phyloP scores from a whole-genome alignment of 1,284 basidiomycete genomes.

The Moesziomyces aphidis region DNA sequence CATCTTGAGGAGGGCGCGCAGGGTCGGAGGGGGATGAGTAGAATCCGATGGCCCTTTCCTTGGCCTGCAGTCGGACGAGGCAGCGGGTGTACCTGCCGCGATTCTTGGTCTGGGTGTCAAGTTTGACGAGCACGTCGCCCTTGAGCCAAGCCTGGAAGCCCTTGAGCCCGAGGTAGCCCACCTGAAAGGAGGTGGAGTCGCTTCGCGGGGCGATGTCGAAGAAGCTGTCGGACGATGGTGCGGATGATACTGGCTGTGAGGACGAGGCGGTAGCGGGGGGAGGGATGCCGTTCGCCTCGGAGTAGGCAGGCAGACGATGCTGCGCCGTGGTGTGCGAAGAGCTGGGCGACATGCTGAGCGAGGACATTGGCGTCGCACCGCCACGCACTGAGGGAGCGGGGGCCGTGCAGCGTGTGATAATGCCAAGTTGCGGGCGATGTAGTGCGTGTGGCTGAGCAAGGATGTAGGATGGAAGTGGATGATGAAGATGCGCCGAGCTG shows the following conservation, averaged over 20 bases:
- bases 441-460: too few relatives aligned
- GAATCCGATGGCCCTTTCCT: constrained; percentile 10
- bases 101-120: constrained; percentile 37
- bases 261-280: not conserved
- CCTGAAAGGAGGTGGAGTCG: constrained; percentile 65
- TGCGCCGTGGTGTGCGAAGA: constrained; percentile 3
- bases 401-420: too few relatives aligned
- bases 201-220: constrained; percentile 63
- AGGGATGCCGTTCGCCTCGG: constrained; percentile 12
- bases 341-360: not conserved
- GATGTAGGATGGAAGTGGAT: too few relatives aligned
- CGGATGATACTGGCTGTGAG: not conserved
- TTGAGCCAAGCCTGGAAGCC: constrained; percentile 59
- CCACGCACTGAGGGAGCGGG: too few relatives aligned
- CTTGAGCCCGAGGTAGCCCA: constrained; percentile 62
- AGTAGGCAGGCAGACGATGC: constrained; percentile 24
- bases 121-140: constrained; percentile 65
- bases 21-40: not conserved
- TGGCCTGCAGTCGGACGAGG: constrained; percentile 24
- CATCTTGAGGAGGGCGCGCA: not conserved
- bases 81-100: constrained; percentile 38
- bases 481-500: too few relatives aligned
- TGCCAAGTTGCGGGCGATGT: too few relatives aligned
- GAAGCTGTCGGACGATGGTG: constrained; percentile 33
- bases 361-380: not conserved